Base-by-base conservation (phyloP, 2,329 filamentous ascomycete species). In the Neopestalotiopsis clavispora region DNA sequence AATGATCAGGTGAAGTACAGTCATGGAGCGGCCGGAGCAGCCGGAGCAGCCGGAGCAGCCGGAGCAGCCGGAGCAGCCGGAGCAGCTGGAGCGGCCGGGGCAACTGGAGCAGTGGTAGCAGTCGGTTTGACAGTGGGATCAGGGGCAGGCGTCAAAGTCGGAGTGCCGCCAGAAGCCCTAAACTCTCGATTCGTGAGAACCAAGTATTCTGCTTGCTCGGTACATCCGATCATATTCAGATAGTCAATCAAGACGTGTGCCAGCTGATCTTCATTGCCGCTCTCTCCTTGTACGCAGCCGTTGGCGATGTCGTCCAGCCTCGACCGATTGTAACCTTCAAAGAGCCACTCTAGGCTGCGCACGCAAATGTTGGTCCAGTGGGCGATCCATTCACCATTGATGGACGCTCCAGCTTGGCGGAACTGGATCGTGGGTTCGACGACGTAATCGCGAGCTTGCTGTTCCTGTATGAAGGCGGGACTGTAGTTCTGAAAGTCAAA, bases 361-460 rank as follows among this genome's bases (percentile, higher is more conserved):
- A 38, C 59, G 34, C 59, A 62, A 23, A 62, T 42, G 34, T 23
- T 12, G 30, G 34, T 23, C 59, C 59, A 62, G 30, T 12, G 59
- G 14, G 17, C 30, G 13, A 42, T 42, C 61, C 61, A 64, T 23
- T 64, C 61, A 2, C 14, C 14, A 32, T 49, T 52, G 5, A 64
- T 45, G 12, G 38, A 20, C 10, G 14, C 61, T 28, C 28, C 61
- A 3, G 61, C 61, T 52, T 64, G 61, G 14, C 61, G 61, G 20
- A 64, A 64, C 34, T 64, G 34, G 20, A 64, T 45, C 34, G 61
- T 64, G 12, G 38, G 34, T 14, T 64, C 40, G 7, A 23, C 32
- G 9, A 23, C 30, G 10, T 3, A 5, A 12, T 23, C 17, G 20
- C 14, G 4, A 14, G 9, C 14, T 20, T 12, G 3, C 7, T 52